Base-by-base conservation (phyloP, 2,329 filamentous ascomycete genomes). In the Westerdykella sp. region DNA sequence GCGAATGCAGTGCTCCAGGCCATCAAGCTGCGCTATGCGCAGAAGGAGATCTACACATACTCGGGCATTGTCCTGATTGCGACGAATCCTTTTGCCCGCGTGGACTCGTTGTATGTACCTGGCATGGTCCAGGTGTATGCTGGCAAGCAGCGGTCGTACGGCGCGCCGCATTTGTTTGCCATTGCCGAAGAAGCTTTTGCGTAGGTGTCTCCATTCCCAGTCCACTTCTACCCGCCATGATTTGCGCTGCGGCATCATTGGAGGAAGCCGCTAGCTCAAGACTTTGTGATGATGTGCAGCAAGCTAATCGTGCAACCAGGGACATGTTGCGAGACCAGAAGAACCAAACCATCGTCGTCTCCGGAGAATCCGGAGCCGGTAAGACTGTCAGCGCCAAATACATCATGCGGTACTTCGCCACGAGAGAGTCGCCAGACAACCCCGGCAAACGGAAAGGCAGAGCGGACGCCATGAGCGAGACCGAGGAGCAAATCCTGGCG, bases 91-190 rank as follows among this genome's bases (percentile, higher is more conserved):
- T 98, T 98, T 63, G 93, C 94, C 42, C 81, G 93, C 53, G 90
- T 98, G 55, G 93, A 98, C 68, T 98, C 93, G 34, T 81, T 98
- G 62, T 98, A 98, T 70, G 93, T 98, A 10, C 90, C 91, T 14
- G 93, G 93, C 54, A 98, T 98, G 91, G 90, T 98, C n/a, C 93
- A 98, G 69, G 89, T 97, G 32, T 98, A 98, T 71, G 90, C 93
- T 44, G 93, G 93, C 63, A 97, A 91, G 71, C 90, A 96, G 69
- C 81, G 93, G 70, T 89, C 90, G 46, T 95, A 93, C 46, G 93
- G 97, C 70, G 93, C 94, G 45, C 93, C 93, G 42, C 93, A 98
- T 80, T 73, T 98, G 62, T 98, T 98, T 71, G 93, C 93, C 56
- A 98, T 98, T 72, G 93, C 93, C 35, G 93, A 98, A 69, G 94